Conservation (phyloP, 208 protist species). For the Naegleria lovaniensis region DNA sequence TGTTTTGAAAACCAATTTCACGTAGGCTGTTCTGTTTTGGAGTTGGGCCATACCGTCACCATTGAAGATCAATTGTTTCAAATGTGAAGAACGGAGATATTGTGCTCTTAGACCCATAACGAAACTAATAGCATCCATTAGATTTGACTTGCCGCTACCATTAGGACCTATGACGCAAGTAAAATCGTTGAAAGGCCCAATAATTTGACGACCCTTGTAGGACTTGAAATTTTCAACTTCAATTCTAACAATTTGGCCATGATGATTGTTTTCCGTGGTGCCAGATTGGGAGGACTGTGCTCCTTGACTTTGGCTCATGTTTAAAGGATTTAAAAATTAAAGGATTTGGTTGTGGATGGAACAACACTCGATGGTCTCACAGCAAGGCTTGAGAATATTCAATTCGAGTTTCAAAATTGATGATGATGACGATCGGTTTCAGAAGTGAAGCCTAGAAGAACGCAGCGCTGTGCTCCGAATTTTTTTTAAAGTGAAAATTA, state of each 20-base stretch:
- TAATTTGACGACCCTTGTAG: constrained; percentile 80
- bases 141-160: constrained; percentile 94
- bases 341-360: too few species aligned
- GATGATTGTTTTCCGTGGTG: neutral
- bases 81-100: constrained; percentile 64
- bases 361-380: too few species aligned
- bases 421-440: too few species aligned
- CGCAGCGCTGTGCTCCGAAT: too few species aligned
- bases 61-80: constrained; percentile 84
- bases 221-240: constrained; percentile 98
- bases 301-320: neutral
- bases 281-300: neutral
- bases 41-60: constrained; percentile 38
- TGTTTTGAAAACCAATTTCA: constrained; percentile 62
- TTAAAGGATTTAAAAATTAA: neutral
- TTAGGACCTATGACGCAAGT: constrained; percentile 98
- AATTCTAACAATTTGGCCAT: constrained; percentile 41
- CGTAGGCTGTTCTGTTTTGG: constrained; percentile 47
- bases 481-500: too few species aligned
- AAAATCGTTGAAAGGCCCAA: constrained; percentile 95
- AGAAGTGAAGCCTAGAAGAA: too few species aligned
- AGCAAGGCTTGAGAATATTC: too few species aligned
- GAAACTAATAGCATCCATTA: constrained; percentile 98
- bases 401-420: too few species aligned
- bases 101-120: constrained; percentile 76